Evolutionary conservation across 257 asterid species (phyloP).

Genomic region (Solanum etuberosum): DNA sequence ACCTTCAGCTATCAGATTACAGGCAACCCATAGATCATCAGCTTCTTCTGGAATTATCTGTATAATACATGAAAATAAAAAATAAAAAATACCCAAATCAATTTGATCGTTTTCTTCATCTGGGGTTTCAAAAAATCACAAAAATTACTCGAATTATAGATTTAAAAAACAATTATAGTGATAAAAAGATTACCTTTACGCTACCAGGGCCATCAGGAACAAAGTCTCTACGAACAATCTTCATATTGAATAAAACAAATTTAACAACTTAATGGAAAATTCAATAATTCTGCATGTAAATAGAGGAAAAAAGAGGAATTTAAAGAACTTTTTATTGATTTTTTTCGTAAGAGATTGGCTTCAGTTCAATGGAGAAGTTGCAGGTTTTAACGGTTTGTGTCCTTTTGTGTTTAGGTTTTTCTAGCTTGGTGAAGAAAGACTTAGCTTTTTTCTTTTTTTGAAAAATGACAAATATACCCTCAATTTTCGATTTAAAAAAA

Average conservation of each 20-base stretch:
- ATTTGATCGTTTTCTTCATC: background rate
- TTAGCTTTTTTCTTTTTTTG: background rate
- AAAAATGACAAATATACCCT: background rate
- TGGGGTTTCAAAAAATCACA: background rate
- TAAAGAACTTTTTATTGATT: background rate
- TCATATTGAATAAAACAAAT: conserved; percentile 22
- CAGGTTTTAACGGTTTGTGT: background rate
- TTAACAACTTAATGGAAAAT: background rate
- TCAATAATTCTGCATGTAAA: background rate
- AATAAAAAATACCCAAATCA: background rate
- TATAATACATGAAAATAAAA: background rate
- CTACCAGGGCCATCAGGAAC: conserved; percentile 71
- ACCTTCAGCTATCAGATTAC: conserved; percentile 71
- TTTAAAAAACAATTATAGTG: background rate
- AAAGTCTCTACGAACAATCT: conserved; percentile 52
- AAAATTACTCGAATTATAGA: background rate
- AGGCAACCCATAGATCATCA: conserved; percentile 86
- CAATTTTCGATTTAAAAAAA: background rate
- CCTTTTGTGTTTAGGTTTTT: background rate
- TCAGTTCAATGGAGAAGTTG: background rate
- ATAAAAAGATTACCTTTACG: conserved; percentile 46
- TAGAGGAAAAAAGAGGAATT: background rate
- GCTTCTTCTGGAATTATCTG: conserved; percentile 91
- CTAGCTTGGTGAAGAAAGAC: background rate
- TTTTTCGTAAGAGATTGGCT: background rate